Base-by-base conservation (phyloP, 2,329 filamentous ascomycete genomes). In the Diaporthe batatas region DNA sequence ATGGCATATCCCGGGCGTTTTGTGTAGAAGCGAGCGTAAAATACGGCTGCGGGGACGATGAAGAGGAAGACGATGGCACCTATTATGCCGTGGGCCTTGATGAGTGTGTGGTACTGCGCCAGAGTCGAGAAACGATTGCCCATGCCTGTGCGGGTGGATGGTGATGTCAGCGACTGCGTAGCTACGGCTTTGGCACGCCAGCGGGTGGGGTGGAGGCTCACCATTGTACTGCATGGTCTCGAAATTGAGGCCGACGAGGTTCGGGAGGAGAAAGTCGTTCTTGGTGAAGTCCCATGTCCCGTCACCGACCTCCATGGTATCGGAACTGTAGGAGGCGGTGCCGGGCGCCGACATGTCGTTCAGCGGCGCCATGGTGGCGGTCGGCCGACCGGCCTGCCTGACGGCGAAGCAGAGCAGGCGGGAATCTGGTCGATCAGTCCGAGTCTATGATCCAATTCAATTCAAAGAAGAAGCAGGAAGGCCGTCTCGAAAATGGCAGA, bases 201-300 rank as follows among this genome's bases (percentile, higher is more conserved):
- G 44, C 8, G 4, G 7, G 8, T 4, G 39, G 12, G 12, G 7
- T 12, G 47, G 29, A 2, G 16, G 73, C 86, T 77, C 84, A 94
- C 93, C 94, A 88, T 96, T 96, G 83, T 94, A 95, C 80, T 88
- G 91, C 91, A 94, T 95, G 7, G 93, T 95, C 65, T 92, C 92
- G 80, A 94, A 94, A 80, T 95, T 94, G 75, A 94, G 83, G 11
- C 93, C 93, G 77, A 91, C 86, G 58, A 96, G 84, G 79, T 95
- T 95, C 47, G 94, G 94, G 68, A 96, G 84, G 70, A 96, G 84
- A 80, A 96, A 96, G 23, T 89, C 91, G 79, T 95, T 94, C 80
- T 92, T 92, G 73, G 88, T 86, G 72, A 92, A 92, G 78, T 95
- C 92, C 93, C 94, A 96, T 44, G 94, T 96, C 29, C 94, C 94